These are phyloP conservation scores for Phytophthora chlamydospora DNA, from an alignment of 352 stramenopile species.

Conservation along the genomic window DNA sequence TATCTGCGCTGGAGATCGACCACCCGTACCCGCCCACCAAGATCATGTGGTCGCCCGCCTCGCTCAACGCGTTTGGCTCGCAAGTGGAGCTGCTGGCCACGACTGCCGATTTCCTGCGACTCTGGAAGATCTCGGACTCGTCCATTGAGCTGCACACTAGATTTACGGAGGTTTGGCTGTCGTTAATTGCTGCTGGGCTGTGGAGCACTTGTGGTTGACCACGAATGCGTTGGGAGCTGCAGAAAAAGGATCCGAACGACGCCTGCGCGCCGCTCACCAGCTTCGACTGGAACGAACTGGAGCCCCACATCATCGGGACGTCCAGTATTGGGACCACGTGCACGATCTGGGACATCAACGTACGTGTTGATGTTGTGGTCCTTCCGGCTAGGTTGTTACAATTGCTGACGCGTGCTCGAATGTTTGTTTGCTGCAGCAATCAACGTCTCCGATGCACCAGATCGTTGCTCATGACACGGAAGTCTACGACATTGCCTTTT, in stretches of 20 bases:
- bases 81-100: constrained; percentile 79
- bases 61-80: constrained; percentile 30
- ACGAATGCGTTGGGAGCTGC: neutral
- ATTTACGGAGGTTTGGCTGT: constrained; percentile 62
- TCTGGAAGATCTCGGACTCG: constrained; percentile 79
- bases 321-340: constrained; percentile 98
- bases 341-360: constrained; percentile 98
- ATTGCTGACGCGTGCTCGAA: neutral
- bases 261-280: constrained; percentile 96
- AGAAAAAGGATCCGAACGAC: constrained; percentile 76
- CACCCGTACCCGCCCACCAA: constrained; percentile 89
- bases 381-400: neutral
- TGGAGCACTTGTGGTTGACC: neutral
- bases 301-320: constrained; percentile 96
- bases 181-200: neutral
- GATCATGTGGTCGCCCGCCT: constrained; percentile 85
- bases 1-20: constrained; percentile 75
- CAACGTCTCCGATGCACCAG: constrained; percentile 87
- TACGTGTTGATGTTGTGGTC: constrained; percentile 36
- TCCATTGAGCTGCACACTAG: constrained; percentile 78
- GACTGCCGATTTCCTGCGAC: constrained; percentile 82
- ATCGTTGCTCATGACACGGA: constrained; percentile 99
- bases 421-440: constrained; percentile 44
- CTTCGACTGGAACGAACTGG: constrained; percentile 98
- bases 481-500: constrained; percentile 98